Conservation (phyloP, 441 rosid genomes). For the Manihot esculenta region DNA sequence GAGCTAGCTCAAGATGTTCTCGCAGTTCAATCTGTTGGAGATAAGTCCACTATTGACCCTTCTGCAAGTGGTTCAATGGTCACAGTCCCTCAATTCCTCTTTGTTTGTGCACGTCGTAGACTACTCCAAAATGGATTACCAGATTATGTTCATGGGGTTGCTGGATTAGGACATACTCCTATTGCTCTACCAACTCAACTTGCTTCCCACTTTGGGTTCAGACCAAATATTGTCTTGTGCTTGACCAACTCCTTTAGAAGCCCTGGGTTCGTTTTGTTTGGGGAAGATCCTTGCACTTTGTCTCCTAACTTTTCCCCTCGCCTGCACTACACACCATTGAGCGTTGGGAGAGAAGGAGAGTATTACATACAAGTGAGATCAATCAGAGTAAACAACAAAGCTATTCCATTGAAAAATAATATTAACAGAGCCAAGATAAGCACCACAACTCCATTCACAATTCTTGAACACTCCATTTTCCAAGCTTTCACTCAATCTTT, state of each 20-base stretch:
- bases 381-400: slow-evolving; percentile 25
- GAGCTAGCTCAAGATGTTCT: slow-evolving; percentile 40
- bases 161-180: slow-evolving; percentile 29
- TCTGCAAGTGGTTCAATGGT: slow-evolving; percentile 11
- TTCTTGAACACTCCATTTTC: slow-evolving; percentile 20
- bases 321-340: slow-evolving; percentile 27
- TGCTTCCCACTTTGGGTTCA: slow-evolving; percentile 29
- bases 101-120: slow-evolving; percentile 30
- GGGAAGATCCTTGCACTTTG: slow-evolving; percentile 28
- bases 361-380: slow-evolving; percentile 28
- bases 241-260: slow-evolving; percentile 5
- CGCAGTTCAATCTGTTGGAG: slow-evolving; percentile 24
- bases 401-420: slow-evolving; percentile 19
- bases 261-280: slow-evolving; percentile 32
- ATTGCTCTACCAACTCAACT: slow-evolving; percentile 36
- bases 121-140: slow-evolving; percentile 24
- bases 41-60: slow-evolving; percentile 16
- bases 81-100: slow-evolving; percentile 25
- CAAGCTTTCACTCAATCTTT: slow-evolving; percentile 19
- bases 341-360: slow-evolving; percentile 27
- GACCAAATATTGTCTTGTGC: slow-evolving; percentile 30
- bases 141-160: slow-evolving; percentile 22
- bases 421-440: slow-evolving; percentile 24
- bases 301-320: slow-evolving; percentile 21
- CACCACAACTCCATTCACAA: slow-evolving; percentile 24